These are phyloP conservation scores for Trichomonas gallinae DNA, from an alignment of 208 protist genomes.

Conservation along the genomic window DNA sequence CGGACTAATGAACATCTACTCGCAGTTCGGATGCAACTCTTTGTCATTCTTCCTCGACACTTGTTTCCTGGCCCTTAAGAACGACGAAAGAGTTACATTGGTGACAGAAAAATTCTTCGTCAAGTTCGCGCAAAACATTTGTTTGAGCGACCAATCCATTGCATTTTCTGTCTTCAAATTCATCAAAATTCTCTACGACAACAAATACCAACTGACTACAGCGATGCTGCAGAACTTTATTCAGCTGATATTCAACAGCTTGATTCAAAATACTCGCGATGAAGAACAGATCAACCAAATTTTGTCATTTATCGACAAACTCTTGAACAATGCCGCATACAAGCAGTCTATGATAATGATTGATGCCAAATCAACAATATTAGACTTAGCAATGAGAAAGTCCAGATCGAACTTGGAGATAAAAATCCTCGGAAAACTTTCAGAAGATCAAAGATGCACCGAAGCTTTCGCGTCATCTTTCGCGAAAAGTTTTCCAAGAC, in stretches of 20 bases:
- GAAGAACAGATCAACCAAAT: background rate
- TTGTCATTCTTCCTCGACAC: background rate
- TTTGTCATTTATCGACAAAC: background rate
- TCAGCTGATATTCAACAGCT: background rate
- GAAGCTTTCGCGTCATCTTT: background rate
- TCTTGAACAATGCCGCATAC: background rate
- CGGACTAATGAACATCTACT: background rate
- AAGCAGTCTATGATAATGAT: background rate
- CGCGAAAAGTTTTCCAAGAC: background rate
- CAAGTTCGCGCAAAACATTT: background rate
- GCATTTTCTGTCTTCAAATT: background rate
- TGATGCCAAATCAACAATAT: background rate
- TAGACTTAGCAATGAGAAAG: background rate
- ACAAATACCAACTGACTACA: background rate
- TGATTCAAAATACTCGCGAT: background rate
- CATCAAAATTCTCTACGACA: background rate
- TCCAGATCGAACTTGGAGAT: background rate
- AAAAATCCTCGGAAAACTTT: background rate
- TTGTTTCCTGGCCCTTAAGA: background rate
- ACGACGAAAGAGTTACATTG: background rate
- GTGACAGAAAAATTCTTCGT: background rate
- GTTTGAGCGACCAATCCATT: background rate
- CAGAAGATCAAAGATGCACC: background rate
- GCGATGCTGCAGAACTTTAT: background rate
- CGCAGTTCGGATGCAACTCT: background rate